A percentile compares a stretch with the other conserved stretches of the same genome.
phyloP scores from a whole-genome alignment of 768 basidiomycete species.

The Cystofilobasidium macerans region DNA sequence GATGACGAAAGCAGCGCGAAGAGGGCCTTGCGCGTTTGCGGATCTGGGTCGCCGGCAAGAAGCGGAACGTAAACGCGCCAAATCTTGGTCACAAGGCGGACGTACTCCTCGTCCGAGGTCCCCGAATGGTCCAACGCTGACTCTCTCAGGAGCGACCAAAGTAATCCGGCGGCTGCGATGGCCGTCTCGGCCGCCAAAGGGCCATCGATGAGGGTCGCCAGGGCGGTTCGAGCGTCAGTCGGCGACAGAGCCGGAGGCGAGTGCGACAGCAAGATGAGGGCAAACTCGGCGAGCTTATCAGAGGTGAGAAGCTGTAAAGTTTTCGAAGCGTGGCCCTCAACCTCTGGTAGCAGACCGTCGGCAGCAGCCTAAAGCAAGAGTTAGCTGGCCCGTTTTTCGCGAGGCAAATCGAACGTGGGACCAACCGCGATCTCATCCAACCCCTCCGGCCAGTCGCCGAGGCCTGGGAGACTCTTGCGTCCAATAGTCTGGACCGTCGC shows the following conservation, averaged over 20 bases:
- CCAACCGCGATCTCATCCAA: neutral
- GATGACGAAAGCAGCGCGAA: neutral
- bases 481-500: neutral
- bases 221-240: neutral
- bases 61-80: neutral
- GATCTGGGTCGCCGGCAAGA: neutral
- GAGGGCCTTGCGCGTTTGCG: constrained; percentile 4
- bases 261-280: neutral
- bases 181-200: neutral
- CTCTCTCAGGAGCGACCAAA: neutral
- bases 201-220: neutral
- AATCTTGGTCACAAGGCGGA: neutral
- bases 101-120: neutral
- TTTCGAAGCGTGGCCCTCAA: neutral
- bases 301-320: neutral
- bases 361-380: neutral
- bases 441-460: neutral
- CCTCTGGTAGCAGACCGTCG: neutral
- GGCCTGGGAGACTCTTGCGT: neutral
- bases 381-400: neutral
- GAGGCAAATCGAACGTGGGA: too few species aligned
- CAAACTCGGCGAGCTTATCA: neutral
- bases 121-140: neutral
- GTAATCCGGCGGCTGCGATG: neutral
- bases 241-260: neutral